Conservation (phyloP, 2,329 filamentous ascomycete species). For the Talaromyces atroroseus region DNA sequence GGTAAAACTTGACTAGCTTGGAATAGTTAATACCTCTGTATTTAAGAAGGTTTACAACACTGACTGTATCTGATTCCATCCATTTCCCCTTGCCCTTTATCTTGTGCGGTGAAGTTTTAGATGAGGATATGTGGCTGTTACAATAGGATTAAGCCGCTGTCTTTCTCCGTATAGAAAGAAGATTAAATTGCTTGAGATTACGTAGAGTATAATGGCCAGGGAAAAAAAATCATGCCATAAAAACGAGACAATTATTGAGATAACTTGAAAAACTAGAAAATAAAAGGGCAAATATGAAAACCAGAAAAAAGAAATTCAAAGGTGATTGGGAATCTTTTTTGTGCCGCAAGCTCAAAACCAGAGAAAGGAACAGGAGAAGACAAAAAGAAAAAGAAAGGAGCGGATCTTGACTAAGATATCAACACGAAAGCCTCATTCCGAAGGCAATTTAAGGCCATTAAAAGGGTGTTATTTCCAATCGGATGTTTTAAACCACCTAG, state of each 20-base stretch:
- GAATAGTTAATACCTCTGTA: too few relatives aligned
- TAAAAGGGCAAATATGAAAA: constrained; percentile 19
- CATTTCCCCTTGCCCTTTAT: too few relatives aligned
- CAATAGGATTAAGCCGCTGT: constrained; percentile 16
- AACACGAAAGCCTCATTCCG: constrained; percentile 21
- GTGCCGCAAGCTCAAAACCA: constrained; percentile 11
- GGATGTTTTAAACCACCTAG: constrained; percentile 19
- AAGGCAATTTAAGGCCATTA: constrained; percentile 26
- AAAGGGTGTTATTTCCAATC: constrained; percentile 29
- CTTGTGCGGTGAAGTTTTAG: too few relatives aligned
- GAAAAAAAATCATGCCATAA: background rate
- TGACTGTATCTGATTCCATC: too few relatives aligned
- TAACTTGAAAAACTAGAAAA: constrained; percentile 8
- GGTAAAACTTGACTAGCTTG: too few relatives aligned
- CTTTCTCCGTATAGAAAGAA: background rate
- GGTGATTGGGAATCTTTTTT: constrained; percentile 12
- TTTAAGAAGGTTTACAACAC: too few relatives aligned
- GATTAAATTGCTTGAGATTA: background rate
- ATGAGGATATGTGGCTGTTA: too few relatives aligned
- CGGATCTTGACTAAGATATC: constrained; percentile 16
- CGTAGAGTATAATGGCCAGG: background rate
- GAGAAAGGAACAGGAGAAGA: constrained; percentile 13
- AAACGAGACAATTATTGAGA: constrained; percentile 15
- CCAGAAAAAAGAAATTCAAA: constrained; percentile 12
- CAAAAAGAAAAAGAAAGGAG: constrained; percentile 10